Conservation (phyloP, 2,329 filamentous ascomycete genomes). For the Nemania sp. region DNA sequence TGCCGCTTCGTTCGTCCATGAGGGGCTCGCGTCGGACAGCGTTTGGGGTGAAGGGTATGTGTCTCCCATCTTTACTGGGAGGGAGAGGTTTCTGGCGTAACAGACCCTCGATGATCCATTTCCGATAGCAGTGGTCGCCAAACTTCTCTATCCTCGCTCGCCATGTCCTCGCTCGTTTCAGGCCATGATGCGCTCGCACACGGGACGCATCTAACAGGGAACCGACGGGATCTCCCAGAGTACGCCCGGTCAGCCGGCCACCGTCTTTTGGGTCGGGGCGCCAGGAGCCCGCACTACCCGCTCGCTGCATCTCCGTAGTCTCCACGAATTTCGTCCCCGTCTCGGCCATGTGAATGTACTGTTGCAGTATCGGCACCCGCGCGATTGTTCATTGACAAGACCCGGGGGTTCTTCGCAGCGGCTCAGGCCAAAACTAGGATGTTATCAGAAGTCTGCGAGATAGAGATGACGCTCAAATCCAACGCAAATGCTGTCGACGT, state of each 20-base stretch:
- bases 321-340: slow-evolving; percentile 5
- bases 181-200: slow-evolving; percentile 3
- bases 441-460: background rate
- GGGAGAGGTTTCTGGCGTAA: slow-evolving; percentile 68
- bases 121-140: slow-evolving; percentile 42
- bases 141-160: background rate
- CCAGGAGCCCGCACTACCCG: background rate
- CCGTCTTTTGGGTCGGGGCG: no score
- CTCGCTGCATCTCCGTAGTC: background rate
- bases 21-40: slow-evolving; percentile 42
- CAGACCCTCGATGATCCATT: slow-evolving; percentile 52
- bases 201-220: slow-evolving; percentile 3
- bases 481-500: background rate
- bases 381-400: slow-evolving; percentile 16
- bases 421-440: background rate
- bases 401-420: background rate
- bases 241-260: background rate
- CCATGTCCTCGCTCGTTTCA: slow-evolving; percentile 17
- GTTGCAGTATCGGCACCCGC: slow-evolving; percentile 3
- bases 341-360: background rate
- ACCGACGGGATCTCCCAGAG: background rate
- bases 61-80: slow-evolving; percentile 71
- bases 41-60: slow-evolving; percentile 48
- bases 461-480: background rate
- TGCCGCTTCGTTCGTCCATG: slow-evolving; percentile 55